Base-by-base conservation (phyloP, 352 stramenopile genomes). In the Pelagophyceae sp. region DNA sequence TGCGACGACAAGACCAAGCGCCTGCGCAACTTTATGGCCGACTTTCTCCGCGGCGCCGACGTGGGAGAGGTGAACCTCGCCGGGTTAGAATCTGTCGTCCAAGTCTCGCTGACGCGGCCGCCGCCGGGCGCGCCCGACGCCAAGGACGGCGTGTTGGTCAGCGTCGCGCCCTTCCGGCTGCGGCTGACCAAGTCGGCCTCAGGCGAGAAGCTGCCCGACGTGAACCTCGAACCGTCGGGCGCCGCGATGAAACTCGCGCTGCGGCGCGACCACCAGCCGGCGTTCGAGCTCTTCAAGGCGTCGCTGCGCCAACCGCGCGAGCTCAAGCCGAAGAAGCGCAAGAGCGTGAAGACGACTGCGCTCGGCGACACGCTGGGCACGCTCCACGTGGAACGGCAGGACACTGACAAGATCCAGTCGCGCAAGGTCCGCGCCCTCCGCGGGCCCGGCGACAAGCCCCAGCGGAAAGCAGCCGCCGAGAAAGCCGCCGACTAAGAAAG, bases 341-440 rank as follows among this genome's bases (percentile, higher is more conserved):
- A 98, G 90, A 97, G 96, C 83, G 94, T 94, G 82, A 92, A 98
- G 76, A 91, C 90, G 77, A 96, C 97, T 98, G 82, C 85, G 97
- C 69, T 98, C 98, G 84, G 96, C 80, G 95, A 99, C 86, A 98
- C 96, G 81, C 85, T 99, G 77, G 96, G 95, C 78, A 91, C 94
- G 79, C 91, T 99, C 85, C 96, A 99, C 88, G 87, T 99, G 76
- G 94, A 98, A 61, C 93, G 91, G 81, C 95, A 98, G 86, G 92
- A 99, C 86, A 90, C 99, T 79, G 96, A 96, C 82, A 93, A 90
- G 79, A 97, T 97, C 89, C 87, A 96, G 81, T 94, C 92, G 78
- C 90, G 93, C 75, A 96, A 96, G 80, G 88, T 94, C 78, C 98
- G 98, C 87, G 94, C 94, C 33, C 86, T 98, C 35, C 45, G 45